Evolutionary conservation across 1,284 basidiomycete species (phyloP).

Genomic region (Bjerkandera adusta): DNA sequence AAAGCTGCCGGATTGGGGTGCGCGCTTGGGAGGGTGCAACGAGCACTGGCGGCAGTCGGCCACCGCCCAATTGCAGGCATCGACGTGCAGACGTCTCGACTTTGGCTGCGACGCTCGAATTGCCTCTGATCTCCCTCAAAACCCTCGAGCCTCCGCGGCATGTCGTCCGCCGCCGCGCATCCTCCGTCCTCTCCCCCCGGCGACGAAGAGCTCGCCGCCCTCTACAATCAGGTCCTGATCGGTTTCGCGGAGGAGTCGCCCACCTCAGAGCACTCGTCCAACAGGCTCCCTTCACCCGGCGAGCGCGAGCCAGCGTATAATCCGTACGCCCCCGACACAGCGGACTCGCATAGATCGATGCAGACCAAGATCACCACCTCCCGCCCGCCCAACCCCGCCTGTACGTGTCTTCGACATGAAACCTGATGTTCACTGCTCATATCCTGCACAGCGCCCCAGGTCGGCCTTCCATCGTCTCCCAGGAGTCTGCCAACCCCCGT

Average conservation of each 20-base stretch:
- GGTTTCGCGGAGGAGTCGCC: slow-evolving; percentile 54
- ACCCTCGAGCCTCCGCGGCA: slow-evolving; percentile 12
- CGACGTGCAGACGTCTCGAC: too few species aligned
- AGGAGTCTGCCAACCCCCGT: slow-evolving; percentile 21
- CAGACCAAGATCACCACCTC: slow-evolving; percentile 20
- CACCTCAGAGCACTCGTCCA: slow-evolving; percentile 32
- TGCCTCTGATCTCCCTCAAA: slow-evolving; percentile 8
- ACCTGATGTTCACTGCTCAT: slow-evolving; percentile 12
- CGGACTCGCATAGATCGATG: slow-evolving; percentile 26
- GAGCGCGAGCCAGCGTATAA: slow-evolving; percentile 29
- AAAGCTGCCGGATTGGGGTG: too few species aligned
- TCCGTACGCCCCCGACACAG: slow-evolving; percentile 30
- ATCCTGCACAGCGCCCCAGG: slow-evolving; percentile 17
- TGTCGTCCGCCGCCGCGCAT: slow-evolving; percentile 28
- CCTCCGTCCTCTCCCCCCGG: slow-evolving; percentile 36
- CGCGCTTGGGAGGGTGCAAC: too few species aligned
- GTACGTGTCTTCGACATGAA: slow-evolving; percentile 24
- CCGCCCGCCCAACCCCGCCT: slow-evolving; percentile 20
- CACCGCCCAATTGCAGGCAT: too few species aligned
- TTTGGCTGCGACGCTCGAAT: neutral
- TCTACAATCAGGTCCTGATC: slow-evolving; percentile 72
- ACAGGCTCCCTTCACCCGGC: slow-evolving; percentile 23
- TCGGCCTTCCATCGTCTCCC: slow-evolving; percentile 28
- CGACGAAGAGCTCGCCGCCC: slow-evolving; percentile 65
- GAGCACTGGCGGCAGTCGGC: too few species aligned